Evolutionary conservation across 2,329 filamentous ascomycete genomes (phyloP), one percentile per base, ranked within the genome.

Genomic region (Exserohilum rostratum): DNA sequence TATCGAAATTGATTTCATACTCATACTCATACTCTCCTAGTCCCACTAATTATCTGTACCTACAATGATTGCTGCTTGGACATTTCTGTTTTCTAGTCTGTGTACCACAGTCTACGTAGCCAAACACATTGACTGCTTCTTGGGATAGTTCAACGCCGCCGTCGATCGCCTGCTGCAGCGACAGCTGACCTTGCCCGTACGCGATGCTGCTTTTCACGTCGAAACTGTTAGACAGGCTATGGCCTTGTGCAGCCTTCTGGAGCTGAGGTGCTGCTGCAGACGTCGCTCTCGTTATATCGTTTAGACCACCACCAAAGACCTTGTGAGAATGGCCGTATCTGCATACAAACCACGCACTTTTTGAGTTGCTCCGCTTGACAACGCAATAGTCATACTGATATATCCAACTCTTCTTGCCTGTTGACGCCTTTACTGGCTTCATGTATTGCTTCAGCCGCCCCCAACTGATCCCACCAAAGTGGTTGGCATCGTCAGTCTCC

Each of bases 251-350:
- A 20, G 25, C 6, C 11, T 35, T 29, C 29, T 17, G 15, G 27
- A 44, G 39, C 17, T 49, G 46, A 49, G 29, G 4, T 20, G 42
- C 42, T 22, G 42, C 42, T 22, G 42, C 27, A 20, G 38, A 49
- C n/a, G 45, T 54, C 10, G 45, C 49, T 25, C 22, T 52, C 22
- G 40, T 46, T 18, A 52, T 20, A n/a, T n/a, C n/a, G n/a, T n/a
- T 43, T 31, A 50, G 10, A 38, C 47, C 47, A 50, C 20, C 38
- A 37, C 18, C 47, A 37, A 50, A 20, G 22, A 43, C 12, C 17
- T 50, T 50, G 30, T 50, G 47, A 25, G 18, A 18, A 44, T 50
- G 47, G 38, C 47, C 35, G 37, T 43, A 50, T 44, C 18, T 50
- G 38, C 47, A 50, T 25, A 50, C 47, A n/a, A n/a, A n/a, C n/a